Evolutionary conservation across 225 moss, liverwort and hornwort species (phyloP).

Genomic region (Sphagnum contortum): DNA sequence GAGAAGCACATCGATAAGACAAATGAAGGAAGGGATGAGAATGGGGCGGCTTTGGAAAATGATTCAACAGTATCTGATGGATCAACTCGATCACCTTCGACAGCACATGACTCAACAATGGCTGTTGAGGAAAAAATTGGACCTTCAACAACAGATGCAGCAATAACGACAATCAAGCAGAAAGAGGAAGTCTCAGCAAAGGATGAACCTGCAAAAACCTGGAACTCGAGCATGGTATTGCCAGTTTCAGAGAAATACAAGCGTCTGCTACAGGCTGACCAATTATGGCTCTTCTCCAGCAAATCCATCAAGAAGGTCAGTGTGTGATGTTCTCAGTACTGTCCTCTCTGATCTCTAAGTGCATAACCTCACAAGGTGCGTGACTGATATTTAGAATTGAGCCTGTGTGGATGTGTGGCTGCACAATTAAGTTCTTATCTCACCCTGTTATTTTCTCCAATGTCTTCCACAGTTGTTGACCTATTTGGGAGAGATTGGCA

Average conservation of each 20-base stretch:
- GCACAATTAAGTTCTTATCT: too few relatives aligned
- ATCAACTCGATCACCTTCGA: constrained; percentile 11
- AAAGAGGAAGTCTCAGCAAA: background rate
- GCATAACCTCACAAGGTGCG: too few relatives aligned
- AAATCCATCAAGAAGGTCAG: constrained; percentile 35
- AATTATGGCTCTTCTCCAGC: constrained; percentile 22
- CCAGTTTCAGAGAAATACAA: constrained; percentile 24
- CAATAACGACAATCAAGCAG: constrained; percentile 4
- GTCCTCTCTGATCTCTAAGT: too few relatives aligned
- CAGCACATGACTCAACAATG: constrained; percentile 3
- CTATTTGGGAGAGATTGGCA: too few relatives aligned
- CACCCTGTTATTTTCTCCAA: too few relatives aligned
- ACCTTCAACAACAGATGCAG: constrained; percentile 12
- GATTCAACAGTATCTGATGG: constrained; percentile 1
- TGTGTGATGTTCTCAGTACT: too few relatives aligned
- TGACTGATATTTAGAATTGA: too few relatives aligned
- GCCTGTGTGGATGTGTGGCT: too few relatives aligned
- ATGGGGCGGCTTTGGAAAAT: constrained; percentile 14
- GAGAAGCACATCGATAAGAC: constrained; percentile 41
- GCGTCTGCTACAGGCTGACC: constrained; percentile 30
- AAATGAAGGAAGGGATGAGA: constrained; percentile 10
- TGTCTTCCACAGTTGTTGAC: too few relatives aligned
- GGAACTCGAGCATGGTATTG: too few relatives aligned
- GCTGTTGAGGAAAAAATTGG: constrained; percentile 9
- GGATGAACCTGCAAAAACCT: too few relatives aligned